Evolutionary conservation across 768 basidiomycete genomes (phyloP), one percentile per base, ranked within the genome.

Genomic region (Agaricus blazei): DNA sequence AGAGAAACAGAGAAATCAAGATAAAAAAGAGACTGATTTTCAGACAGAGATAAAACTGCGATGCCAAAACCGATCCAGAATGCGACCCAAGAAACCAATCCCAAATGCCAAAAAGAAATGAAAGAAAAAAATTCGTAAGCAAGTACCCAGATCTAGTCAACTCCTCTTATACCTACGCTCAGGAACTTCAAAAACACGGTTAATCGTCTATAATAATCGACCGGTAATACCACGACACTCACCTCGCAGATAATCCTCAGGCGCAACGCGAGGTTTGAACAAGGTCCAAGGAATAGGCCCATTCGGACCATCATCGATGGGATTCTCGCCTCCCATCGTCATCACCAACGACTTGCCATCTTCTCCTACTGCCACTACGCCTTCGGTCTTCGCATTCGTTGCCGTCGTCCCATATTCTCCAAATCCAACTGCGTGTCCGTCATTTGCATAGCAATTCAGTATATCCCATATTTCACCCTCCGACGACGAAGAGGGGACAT

Each of bases 211-310:
- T 29, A 15, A 28, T 14, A 38, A 28, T 19, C 34, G 40, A 14
- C 40, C n/a, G 15, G 24, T 26, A 23, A 29, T 42, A 24, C 31
- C 28, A 2, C 14, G 9, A 31, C 0, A 36, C 42, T 45, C 41
- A 52, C 51, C 51, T 15, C 23, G 36, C 42, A 52, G 43, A 44
- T 44, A 43, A 44, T 44, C 42, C 14, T 43, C n/a, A 7, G 51
- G 42, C 3, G 41, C 31, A n/a, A 51, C 50, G 26, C 9, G 37
- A 9, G 26, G 23, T 27, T 4, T 36, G 2, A 31, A 15, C 29
- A 29, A 29, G 26, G 28, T 29, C 37, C 37, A 9, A 19, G 28
- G 28, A 48, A 48, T 7, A n/a, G 47, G 27, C 29, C 9, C 9
- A 34, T 12, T 34, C 12, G n/a, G n/a, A 48, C 12, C 19, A 5